Evolutionary conservation across 2,329 filamentous ascomycete species (phyloP).

Genomic region (Xylariales sp.): DNA sequence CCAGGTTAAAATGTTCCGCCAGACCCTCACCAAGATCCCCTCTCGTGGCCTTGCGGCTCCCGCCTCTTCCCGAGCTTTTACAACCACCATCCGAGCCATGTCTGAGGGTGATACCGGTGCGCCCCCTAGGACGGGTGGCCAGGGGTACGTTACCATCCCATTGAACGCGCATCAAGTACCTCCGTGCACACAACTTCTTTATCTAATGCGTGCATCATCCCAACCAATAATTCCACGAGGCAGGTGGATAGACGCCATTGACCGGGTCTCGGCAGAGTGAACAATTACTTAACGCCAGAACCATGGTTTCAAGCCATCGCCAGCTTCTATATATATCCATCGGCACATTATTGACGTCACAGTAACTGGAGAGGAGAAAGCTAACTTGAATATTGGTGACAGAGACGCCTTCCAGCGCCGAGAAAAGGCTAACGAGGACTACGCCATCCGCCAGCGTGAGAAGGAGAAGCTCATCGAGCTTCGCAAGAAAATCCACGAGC

Average conservation of each 20-base stretch:
- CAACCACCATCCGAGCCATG: slow-evolving; percentile 72
- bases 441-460: slow-evolving; percentile 88
- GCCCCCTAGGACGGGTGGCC: slow-evolving; percentile 64
- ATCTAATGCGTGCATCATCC: background rate
- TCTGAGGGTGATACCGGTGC: slow-evolving; percentile 76
- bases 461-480: slow-evolving; percentile 87
- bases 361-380: slow-evolving; percentile 20
- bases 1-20: slow-evolving; percentile 71
- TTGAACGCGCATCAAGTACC: background rate
- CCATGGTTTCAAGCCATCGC: background rate
- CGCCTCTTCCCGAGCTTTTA: slow-evolving; percentile 67
- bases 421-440: slow-evolving; percentile 87
- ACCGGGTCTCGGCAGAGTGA: background rate
- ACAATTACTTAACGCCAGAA: background rate
- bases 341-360: background rate
- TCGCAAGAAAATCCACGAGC: slow-evolving; percentile 77
- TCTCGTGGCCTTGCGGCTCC: slow-evolving; percentile 65
- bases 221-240: background rate
- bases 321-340: background rate
- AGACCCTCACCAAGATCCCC: slow-evolving; percentile 67
- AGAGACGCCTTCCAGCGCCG: slow-evolving; percentile 95
- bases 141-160: slow-evolving; percentile 59
- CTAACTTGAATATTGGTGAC: slow-evolving; percentile 14
- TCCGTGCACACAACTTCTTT: background rate
- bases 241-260: background rate